Evolutionary conservation across 495 filamentous ascomycete genomes (phyloP), one percentile per base, ranked within the genome.

Genomic region (Sordaria brevicollis): DNA sequence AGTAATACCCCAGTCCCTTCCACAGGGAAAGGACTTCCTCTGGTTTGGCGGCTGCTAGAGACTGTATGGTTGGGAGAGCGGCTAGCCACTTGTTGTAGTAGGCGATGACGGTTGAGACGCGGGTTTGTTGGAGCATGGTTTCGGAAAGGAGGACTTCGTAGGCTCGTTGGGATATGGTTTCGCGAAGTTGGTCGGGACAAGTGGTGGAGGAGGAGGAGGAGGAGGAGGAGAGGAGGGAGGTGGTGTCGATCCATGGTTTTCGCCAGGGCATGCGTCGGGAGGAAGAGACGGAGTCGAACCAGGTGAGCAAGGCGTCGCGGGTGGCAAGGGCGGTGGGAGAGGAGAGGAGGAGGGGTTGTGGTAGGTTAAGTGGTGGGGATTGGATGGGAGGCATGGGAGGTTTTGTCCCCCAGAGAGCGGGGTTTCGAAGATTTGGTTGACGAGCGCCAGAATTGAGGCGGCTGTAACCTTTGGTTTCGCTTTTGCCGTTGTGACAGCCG

Each of bases 131-230:
- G 29, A 85, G 74, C 83, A 85, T 85, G 67, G 81, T 76, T 68
- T 85, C 83, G 74, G 81, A 83, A 71, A 85, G 83, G 77, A 81
- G 83, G 68, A 85, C 83, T 68, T 85, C 79, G 72, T 85, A 85
- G 34, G 83, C 83, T 70, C 83, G 80, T 5, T 71, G 76, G 65
- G 78, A 74, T 43, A 83, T 77, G 41, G 37, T 54, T 57, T 66
- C 10, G 13, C 74, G 76, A 10, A 79, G 71, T 6, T 66, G 66
- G 1, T 36, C 6, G 41, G 19, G n/a, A 15, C 0, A 15, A 1
- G 11, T 3, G 1, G 21, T 13, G 0, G 49, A 69, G 66, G 19
- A 11, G 2, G 11, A 2, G 1, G 21, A 29, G 0, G 49, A 69
- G 66, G 19, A 11, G 21, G 49, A 69, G 65, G 19, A 15, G 31